Percentiles rank a stretch among this genome's conserved stretches.
phyloP scores from a whole-genome alignment of 352 stramenopile genomes.

The Globisporangium perplexum region DNA sequence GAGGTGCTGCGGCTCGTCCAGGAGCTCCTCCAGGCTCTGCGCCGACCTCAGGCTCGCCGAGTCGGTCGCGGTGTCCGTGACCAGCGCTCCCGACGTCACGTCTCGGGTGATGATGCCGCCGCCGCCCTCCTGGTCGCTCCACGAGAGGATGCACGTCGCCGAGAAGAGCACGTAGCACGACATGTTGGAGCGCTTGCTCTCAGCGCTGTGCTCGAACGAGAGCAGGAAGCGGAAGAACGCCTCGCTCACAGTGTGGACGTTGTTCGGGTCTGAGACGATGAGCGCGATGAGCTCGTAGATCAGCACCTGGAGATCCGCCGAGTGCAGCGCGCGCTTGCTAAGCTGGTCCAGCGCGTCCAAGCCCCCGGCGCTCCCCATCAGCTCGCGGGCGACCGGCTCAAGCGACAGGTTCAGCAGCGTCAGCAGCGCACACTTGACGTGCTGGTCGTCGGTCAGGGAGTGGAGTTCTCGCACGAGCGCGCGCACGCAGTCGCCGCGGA shows the following conservation, averaged over 20 bases:
- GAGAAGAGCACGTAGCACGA: conserved; percentile 63
- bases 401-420: conserved; percentile 27
- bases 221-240: conserved; percentile 56
- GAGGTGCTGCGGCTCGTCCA: conserved; percentile 40
- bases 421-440: conserved; percentile 34
- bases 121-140: conserved; percentile 31
- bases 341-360: conserved; percentile 37
- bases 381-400: conserved; percentile 20
- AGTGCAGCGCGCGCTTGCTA: conserved; percentile 6
- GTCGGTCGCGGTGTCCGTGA: not conserved
- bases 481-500: conserved; percentile 35
- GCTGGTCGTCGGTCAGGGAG: conserved; percentile 19
- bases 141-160: conserved; percentile 53
- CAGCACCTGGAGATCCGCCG: conserved; percentile 15
- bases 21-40: conserved; percentile 31
- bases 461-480: conserved; percentile 41
- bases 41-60: not conserved
- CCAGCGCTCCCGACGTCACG: not conserved
- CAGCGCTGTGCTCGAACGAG: conserved; percentile 26
- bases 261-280: conserved; percentile 38
- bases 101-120: conserved; percentile 8
- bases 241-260: conserved; percentile 34
- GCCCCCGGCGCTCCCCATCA: conserved; percentile 29
- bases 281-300: conserved; percentile 52
- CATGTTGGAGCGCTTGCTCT: conserved; percentile 12